Base-by-base conservation (phyloP, 1,139 yeast genomes). In the Candida pseudoviswanathii region DNA sequence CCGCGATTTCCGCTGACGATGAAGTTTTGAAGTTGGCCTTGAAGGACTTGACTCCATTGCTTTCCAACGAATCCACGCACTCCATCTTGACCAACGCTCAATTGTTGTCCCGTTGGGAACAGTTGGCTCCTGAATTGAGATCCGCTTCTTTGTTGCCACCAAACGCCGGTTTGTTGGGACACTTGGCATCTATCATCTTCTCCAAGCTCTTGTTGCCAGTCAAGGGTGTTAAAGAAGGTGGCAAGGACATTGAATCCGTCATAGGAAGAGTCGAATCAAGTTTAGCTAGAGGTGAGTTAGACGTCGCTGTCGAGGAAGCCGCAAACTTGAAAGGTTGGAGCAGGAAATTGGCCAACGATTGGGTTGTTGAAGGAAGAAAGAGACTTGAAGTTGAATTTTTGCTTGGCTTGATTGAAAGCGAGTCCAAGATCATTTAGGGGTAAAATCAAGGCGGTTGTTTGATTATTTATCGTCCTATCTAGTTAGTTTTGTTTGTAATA, bases 151-250 rank as follows among this genome's bases (percentile, higher is more conserved):
- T 91, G 59, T 80, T 89, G 55, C 98, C 98, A 46, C 96, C 96
- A 59, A 89, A 92, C 65, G 96, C 99, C 31, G 99, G 99, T 61
- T 81, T 94, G 51, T 81, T 94, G 60, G 98, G 97, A 41, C 97
- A 94, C 68, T 68, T 91, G 47, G 80, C 96, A 7, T 92, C 98
- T 10, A 72, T 80, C 55, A 51, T 90, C 7, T 89, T 92, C 64
- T 87, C 96, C 44, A 82, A 82, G 61, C 79, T 92, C 51, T 77
- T 94, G 61, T 77, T 90, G 58, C 82, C 86, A 11, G 77, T 77
- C 42, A 87, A 91, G 50, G 80, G 80, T 41, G 59, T 70, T 39
- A 67, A 76, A 58, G 77, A 80, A 29, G 78, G 81, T 45, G 96
- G 96, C 47, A 82, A 82, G 60, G 97, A 94, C 62, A 83, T 92